These are phyloP conservation scores for Nitzschia putrida DNA, from an alignment of 108 stramenopile species.

Conservation along the genomic window DNA sequence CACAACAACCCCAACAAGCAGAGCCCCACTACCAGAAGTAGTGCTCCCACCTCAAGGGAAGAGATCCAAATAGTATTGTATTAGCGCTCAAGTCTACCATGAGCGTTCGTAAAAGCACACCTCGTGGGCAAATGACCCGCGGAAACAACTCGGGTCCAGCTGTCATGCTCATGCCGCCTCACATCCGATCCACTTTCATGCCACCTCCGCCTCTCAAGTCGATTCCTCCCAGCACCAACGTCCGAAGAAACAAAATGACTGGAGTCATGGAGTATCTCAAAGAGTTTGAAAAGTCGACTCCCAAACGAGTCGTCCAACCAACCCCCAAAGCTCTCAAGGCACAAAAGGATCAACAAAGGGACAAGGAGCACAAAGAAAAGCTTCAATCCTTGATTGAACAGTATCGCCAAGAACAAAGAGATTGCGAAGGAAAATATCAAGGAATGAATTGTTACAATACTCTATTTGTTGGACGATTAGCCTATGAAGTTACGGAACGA, in stretches of 20 bases:
- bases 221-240: constrained; percentile 54
- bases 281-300: constrained; percentile 61
- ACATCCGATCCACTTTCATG: constrained; percentile 85
- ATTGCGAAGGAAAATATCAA: constrained; percentile 62
- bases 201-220: constrained; percentile 80
- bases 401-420: constrained; percentile 69
- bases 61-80: too few species aligned
- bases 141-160: constrained; percentile 77
- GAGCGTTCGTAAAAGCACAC: constrained; percentile 61
- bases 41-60: too few species aligned
- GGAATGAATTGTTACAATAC: constrained; percentile 96
- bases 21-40: too few species aligned
- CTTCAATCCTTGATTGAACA: constrained; percentile 57
- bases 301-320: constrained; percentile 56
- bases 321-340: constrained; percentile 58
- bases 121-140: constrained; percentile 79
- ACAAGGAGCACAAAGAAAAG: constrained; percentile 39
- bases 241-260: constrained; percentile 48
- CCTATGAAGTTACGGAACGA: constrained; percentile 95
- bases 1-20: too few species aligned
- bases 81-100: constrained; percentile 4
- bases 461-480: constrained; percentile 90
- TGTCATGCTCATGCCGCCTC: constrained; percentile 90
- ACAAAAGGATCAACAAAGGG: constrained; percentile 25
- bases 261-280: constrained; percentile 59